Conservation (phyloP, 306 rosid genomes). For the Cucurbita pepo region DNA sequence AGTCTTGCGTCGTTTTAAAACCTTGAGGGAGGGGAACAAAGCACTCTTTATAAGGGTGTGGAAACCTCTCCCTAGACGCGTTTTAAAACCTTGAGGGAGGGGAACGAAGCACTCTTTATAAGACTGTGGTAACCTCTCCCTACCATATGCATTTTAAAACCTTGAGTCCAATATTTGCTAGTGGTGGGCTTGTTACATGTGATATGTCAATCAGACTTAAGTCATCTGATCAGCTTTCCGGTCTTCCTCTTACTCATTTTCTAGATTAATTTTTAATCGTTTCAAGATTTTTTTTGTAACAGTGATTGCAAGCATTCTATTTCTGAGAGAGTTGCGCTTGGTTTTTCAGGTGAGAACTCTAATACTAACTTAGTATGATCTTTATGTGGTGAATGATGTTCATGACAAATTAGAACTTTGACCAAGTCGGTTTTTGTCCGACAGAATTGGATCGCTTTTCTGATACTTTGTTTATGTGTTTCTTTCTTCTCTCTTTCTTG, state of each 20-base stretch:
- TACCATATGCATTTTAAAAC: no score
- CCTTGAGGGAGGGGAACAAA: no score
- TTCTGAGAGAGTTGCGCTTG: slow-evolving; percentile 36
- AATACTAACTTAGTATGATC: not conserved
- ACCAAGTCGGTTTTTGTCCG: not conserved
- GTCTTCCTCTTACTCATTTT: not conserved
- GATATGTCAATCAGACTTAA: not conserved
- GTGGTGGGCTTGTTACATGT: no score
- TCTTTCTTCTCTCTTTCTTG: slow-evolving; percentile 9
- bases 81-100: no score
- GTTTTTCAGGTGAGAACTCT: slow-evolving; percentile 38
- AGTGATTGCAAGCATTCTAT: slow-evolving; percentile 58
- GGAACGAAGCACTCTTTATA: no score
- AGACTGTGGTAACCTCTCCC: no score
- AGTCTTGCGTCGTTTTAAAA: no score
- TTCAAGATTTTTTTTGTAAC: slow-evolving; percentile 8
- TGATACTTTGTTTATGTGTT: slow-evolving; percentile 5
- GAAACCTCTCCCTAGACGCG: no score
- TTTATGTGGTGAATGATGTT: not conserved
- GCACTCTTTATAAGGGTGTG: no score
- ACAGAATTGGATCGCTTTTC: slow-evolving; percentile 2
- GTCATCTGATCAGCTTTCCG: not conserved
- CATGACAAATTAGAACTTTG: not conserved
- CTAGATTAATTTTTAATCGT: slow-evolving; percentile 14
- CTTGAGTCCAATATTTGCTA: no score